Evolutionary conservation across 257 asterid species (phyloP).

Genomic region (Agastache rugosa): DNA sequence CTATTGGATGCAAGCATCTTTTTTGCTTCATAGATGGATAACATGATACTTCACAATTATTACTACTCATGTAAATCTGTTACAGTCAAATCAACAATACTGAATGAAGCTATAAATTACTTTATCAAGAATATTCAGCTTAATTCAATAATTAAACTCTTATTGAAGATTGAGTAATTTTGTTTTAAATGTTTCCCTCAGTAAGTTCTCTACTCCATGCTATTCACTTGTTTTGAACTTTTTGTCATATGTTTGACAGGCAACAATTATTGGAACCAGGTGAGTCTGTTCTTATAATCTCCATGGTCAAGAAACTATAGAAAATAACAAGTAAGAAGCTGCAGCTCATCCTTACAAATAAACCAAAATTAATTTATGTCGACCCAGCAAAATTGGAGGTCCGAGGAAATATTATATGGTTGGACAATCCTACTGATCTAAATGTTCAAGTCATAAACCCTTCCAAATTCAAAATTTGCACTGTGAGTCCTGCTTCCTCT

Average conservation of each 20-base stretch:
- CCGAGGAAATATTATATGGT: slow-evolving; percentile 92
- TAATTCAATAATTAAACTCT: background rate
- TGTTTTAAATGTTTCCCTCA: background rate
- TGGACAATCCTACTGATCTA: slow-evolving; percentile 88
- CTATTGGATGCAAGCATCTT: background rate
- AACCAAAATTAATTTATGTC: slow-evolving; percentile 85
- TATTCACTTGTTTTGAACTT: background rate
- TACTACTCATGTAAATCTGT: background rate
- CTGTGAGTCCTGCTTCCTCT: slow-evolving; percentile 60
- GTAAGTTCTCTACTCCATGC: background rate
- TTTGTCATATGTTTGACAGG: slow-evolving; percentile 51
- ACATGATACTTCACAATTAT: background rate
- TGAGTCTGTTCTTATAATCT: slow-evolving; percentile 94
- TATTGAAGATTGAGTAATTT: background rate
- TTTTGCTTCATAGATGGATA: background rate
- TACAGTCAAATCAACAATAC: background rate
- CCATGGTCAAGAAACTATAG: slow-evolving; percentile 91
- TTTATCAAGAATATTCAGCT: background rate
- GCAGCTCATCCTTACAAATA: slow-evolving; percentile 95
- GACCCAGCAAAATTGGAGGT: slow-evolving; percentile 83
- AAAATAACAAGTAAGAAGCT: slow-evolving; percentile 92
- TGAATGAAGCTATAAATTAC: background rate
- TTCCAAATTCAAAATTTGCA: slow-evolving; percentile 86
- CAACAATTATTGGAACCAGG: slow-evolving; percentile 97
- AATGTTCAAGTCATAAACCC: slow-evolving; percentile 85